Conservation (phyloP, 768 basidiomycete species). For the Rhizopogon vesiculosus region DNA sequence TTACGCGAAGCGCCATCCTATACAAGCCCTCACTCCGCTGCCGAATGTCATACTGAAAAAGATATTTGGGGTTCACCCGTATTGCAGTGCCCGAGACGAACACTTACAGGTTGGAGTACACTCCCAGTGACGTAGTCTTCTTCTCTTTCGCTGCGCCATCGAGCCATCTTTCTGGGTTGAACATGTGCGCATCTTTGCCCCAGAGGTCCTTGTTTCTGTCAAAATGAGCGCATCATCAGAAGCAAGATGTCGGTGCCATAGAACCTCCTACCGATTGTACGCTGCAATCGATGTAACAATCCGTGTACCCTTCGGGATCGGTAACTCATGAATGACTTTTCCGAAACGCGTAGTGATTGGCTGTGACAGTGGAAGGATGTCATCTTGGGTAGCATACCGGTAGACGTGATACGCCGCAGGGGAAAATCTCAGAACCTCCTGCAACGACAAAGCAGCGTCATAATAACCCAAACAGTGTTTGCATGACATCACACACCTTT, state of each 20-base stretch:
- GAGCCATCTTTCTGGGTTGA: slow-evolving; percentile 26
- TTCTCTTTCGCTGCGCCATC: slow-evolving; percentile 11
- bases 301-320: slow-evolving; percentile 46
- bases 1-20: slow-evolving; percentile 30
- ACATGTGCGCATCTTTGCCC: slow-evolving; percentile 26
- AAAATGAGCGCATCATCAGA: not conserved
- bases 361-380: slow-evolving; percentile 53
- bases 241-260: not conserved
- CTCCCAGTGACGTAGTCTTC: slow-evolving; percentile 18
- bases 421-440: slow-evolving; percentile 46
- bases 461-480: not conserved
- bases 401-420: slow-evolving; percentile 51
- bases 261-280: slow-evolving; percentile 43
- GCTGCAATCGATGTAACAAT: slow-evolving; percentile 49
- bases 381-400: slow-evolving; percentile 47
- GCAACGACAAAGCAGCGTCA: not conserved
- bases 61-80: not conserved
- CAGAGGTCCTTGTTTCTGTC: slow-evolving; percentile 23
- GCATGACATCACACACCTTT: slow-evolving; percentile 27
- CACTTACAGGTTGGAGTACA: slow-evolving; percentile 25
- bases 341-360: slow-evolving; percentile 46
- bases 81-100: not conserved
- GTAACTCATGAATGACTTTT: slow-evolving; percentile 35
- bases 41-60: slow-evolving; percentile 24
- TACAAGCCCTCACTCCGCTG: slow-evolving; percentile 18